phyloP scores from a whole-genome alignment of 768 basidiomycete species.

The Tephrocybe sp. region DNA sequence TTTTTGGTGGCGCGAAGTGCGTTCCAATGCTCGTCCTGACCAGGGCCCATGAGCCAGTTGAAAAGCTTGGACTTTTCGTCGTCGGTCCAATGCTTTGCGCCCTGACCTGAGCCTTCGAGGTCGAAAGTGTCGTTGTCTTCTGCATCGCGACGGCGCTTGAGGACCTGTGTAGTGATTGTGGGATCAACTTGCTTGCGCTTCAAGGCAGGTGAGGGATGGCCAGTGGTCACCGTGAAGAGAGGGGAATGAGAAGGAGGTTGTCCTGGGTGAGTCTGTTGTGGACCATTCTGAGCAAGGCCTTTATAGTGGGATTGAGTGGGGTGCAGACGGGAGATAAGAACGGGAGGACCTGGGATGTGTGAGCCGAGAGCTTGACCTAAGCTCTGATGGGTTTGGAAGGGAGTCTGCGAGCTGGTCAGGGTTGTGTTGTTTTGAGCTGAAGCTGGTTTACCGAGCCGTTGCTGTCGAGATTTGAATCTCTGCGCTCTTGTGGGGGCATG shows the following conservation, averaged over 20 bases:
- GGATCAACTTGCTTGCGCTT: conserved; percentile 54
- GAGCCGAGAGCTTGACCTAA: conserved; percentile 59
- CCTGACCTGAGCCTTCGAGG: conserved; percentile 48
- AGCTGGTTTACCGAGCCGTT: conserved; percentile 54
- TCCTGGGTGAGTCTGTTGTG: conserved; percentile 30
- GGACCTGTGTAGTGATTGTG: conserved; percentile 30
- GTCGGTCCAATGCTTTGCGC: conserved; percentile 84
- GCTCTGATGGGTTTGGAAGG: conserved; percentile 56
- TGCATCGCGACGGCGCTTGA: conserved; percentile 47
- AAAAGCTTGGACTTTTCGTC: conserved; percentile 79
- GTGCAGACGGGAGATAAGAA: conserved; percentile 20
- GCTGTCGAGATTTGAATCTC: conserved; percentile 56
- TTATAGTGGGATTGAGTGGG: conserved; percentile 34
- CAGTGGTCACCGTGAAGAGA: conserved; percentile 34
- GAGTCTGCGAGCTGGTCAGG: conserved; percentile 37
- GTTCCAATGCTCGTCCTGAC: conserved; percentile 77
- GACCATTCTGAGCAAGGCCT: conserved; percentile 32
- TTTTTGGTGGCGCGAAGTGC: conserved; percentile 77
- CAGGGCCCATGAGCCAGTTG: conserved; percentile 71
- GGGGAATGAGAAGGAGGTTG: conserved; percentile 34
- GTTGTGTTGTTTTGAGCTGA: conserved; percentile 23
- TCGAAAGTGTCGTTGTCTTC: conserved; percentile 42
- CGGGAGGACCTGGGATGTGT: conserved; percentile 42
- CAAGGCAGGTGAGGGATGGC: conserved; percentile 34
- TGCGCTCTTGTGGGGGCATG: conserved; percentile 46